Evolutionary conservation across 441 rosid genomes (phyloP).

Genomic region (Melastoma candidum): DNA sequence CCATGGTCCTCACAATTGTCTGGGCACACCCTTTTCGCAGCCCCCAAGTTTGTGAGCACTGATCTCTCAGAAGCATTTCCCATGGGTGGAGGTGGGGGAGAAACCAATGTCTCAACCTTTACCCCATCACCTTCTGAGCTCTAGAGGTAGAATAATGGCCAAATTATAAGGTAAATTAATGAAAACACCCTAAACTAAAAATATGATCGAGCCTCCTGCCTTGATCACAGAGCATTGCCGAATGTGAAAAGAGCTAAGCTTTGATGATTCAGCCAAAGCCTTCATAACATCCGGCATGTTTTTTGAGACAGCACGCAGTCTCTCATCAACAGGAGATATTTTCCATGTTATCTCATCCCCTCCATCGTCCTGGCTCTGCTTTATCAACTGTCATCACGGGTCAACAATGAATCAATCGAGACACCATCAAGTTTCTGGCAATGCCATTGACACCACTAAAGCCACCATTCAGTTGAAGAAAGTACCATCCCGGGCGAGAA

Average conservation of each 20-base stretch:
- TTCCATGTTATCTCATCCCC: conserved; percentile 86
- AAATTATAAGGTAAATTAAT: background rate
- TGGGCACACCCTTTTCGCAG: conserved; percentile 34
- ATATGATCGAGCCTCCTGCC: conserved; percentile 22
- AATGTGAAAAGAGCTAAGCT: conserved; percentile 35
- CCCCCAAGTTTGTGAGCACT: conserved; percentile 28
- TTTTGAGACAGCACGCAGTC: conserved; percentile 66
- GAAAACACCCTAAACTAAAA: background rate
- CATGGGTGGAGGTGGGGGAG: conserved; percentile 26
- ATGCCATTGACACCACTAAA: too few species aligned
- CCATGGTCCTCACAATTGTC: conserved; percentile 22
- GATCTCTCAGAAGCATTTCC: conserved; percentile 29
- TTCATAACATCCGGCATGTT: conserved; percentile 37
- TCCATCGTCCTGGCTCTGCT: conserved; percentile 93
- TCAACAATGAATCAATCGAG: background rate
- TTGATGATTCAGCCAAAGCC: conserved; percentile 36
- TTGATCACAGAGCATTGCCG: conserved; percentile 50
- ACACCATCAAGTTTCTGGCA: background rate
- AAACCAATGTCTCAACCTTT: conserved; percentile 39
- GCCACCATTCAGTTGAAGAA: background rate
- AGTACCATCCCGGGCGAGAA: conserved; percentile 93
- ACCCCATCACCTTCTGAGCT: conserved; percentile 23
- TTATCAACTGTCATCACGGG: conserved; percentile 45
- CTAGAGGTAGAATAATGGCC: conserved; percentile 17
- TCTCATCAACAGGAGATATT: conserved; percentile 88